phyloP scores from a whole-genome alignment of 108 stramenopile species.

The Phaeodactylum tricornutum region DNA sequence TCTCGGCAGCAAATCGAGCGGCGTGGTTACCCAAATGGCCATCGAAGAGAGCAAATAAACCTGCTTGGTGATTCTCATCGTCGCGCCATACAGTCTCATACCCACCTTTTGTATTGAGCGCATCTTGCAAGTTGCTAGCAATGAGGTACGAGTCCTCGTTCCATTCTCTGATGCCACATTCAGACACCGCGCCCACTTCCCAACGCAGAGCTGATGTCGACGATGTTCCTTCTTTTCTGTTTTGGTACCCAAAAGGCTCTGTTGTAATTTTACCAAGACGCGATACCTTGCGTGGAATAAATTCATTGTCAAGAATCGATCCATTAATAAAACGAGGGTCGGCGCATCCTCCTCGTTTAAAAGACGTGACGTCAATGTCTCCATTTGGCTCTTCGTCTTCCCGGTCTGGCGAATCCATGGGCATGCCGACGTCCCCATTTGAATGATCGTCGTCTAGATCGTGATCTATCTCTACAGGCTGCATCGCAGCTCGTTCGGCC shows the following conservation, averaged over 20 bases:
- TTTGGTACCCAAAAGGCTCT: conserved; percentile 22
- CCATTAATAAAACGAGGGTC: conserved; percentile 47
- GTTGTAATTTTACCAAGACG: conserved; percentile 23
- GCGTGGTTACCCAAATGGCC: conserved; percentile 77
- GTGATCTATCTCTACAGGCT: too few species aligned
- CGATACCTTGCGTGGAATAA: conserved; percentile 47
- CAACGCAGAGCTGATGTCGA: conserved; percentile 19
- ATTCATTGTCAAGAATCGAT: conserved; percentile 46
- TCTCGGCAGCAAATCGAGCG: conserved; percentile 61
- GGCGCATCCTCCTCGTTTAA: conserved; percentile 69
- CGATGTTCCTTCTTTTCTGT: conserved; percentile 5
- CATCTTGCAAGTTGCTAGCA: conserved; percentile 22
- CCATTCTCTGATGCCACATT: conserved; percentile 56
- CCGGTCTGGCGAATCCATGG: too few species aligned
- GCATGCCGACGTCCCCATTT: too few species aligned
- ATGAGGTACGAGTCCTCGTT: conserved; percentile 74
- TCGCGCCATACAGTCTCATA: background rate
- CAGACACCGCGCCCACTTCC: conserved; percentile 73
- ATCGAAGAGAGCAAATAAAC: conserved; percentile 75
- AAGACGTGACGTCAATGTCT: too few species aligned
- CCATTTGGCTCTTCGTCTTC: too few species aligned
- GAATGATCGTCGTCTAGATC: too few species aligned
- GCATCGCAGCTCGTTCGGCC: too few species aligned
- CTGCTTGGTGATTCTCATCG: conserved; percentile 22
- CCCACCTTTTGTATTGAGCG: background rate